Percentiles rank a stretch among this genome's conserved stretches.
phyloP scores from a whole-genome alignment of 1,139 yeast genomes.

The Suhomyces yuchorum region DNA sequence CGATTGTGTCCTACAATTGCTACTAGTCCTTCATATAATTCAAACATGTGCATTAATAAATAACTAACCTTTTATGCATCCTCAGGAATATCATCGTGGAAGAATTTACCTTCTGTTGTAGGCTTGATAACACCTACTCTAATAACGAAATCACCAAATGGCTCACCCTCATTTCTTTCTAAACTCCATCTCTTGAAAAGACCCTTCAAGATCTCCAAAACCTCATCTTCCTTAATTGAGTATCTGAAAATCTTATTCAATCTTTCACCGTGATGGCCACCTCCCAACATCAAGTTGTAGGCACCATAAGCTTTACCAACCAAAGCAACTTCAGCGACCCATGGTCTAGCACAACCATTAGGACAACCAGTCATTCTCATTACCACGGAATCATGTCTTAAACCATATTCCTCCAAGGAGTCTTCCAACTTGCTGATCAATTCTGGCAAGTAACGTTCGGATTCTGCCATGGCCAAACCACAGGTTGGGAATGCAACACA shows the following conservation, averaged over 20 bases:
- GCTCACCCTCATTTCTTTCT: slow-evolving; percentile 89
- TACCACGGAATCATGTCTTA: slow-evolving; percentile 91
- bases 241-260: slow-evolving; percentile 87
- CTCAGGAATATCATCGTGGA: slow-evolving; percentile 93
- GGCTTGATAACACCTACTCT: slow-evolving; percentile 86
- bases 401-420: slow-evolving; percentile 85
- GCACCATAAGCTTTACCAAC: slow-evolving; percentile 96
- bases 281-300: slow-evolving; percentile 93
- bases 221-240: slow-evolving; percentile 89
- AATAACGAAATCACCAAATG: slow-evolving; percentile 90
- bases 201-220: slow-evolving; percentile 73
- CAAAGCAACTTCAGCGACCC: slow-evolving; percentile 94
- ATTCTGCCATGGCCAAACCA: slow-evolving; percentile 98
- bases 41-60: slow-evolving; percentile 1
- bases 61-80: slow-evolving; percentile 49
- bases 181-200: slow-evolving; percentile 92
- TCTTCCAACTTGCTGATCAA: slow-evolving; percentile 79
- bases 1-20: not conserved
- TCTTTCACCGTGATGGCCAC: slow-evolving; percentile 94
- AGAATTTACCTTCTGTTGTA: slow-evolving; percentile 86
- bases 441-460: slow-evolving; percentile 90
- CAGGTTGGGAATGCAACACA: slow-evolving; percentile 99
- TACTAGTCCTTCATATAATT: not conserved
- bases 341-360: slow-evolving; percentile 97
- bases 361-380: slow-evolving; percentile 99